phyloP scores from a whole-genome alignment of 176 grass and related monocot species.

The Saccharum spontaneum region DNA sequence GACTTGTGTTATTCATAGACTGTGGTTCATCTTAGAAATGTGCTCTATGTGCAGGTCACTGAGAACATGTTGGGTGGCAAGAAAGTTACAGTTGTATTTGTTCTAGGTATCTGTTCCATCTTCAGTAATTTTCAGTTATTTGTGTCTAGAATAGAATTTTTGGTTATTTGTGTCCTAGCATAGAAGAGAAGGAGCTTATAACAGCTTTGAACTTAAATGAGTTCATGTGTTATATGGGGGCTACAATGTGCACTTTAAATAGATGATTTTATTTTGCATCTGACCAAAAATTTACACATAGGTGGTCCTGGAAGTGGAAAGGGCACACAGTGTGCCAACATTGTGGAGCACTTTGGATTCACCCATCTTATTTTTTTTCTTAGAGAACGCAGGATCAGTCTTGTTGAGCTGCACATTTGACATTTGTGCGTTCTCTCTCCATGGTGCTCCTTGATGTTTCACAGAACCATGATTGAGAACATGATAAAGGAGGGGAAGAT shows the following conservation, averaged over 20 bases:
- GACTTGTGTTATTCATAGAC: neutral
- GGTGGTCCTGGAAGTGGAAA: slow-evolving; percentile 96
- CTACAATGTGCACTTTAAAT: neutral
- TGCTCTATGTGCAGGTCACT: slow-evolving; percentile 41
- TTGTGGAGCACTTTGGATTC: slow-evolving; percentile 83
- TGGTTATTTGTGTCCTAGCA: neutral
- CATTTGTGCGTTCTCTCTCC: slow-evolving; percentile 21
- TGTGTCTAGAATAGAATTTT: neutral
- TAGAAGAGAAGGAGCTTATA: neutral
- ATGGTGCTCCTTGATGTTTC: slow-evolving; percentile 29
- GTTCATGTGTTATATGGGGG: neutral
- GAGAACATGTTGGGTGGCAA: slow-evolving; percentile 65
- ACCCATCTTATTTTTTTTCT: slow-evolving; percentile 63
- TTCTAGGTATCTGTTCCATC: slow-evolving; percentile 60
- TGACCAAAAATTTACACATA: slow-evolving; percentile 44
- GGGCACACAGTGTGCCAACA: slow-evolving; percentile 86
- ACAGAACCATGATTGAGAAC: slow-evolving; percentile 91
- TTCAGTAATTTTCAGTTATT: neutral
- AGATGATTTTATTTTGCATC: slow-evolving; percentile 2
- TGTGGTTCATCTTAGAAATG: neutral
- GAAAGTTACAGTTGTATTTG: slow-evolving; percentile 78
- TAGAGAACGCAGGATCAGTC: neutral
- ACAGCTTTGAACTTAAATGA: slow-evolving; percentile 11
- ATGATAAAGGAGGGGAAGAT: slow-evolving; percentile 98
- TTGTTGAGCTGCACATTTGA: slow-evolving; percentile 1